phyloP scores from a whole-genome alignment of 2,329 filamentous ascomycete species.

The Trichoderma sp. region DNA sequence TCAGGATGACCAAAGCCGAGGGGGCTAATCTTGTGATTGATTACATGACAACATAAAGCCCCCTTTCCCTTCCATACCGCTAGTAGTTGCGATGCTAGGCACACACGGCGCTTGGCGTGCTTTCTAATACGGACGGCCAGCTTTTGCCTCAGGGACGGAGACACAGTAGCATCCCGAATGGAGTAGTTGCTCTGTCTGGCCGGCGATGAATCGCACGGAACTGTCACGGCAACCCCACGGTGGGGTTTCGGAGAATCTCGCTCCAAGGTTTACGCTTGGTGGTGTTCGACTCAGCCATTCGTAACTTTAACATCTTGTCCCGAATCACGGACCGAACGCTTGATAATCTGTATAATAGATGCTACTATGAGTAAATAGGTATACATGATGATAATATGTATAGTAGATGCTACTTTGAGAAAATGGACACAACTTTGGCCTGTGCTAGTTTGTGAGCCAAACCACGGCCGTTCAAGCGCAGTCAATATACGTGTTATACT shows the following conservation, averaged over 20 bases:
- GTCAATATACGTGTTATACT: not conserved
- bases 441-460: too few species aligned
- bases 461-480: too few species aligned
- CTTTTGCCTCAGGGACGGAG: not conserved
- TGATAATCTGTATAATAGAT: not conserved
- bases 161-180: not conserved
- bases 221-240: slow-evolving; percentile 17
- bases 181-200: not conserved
- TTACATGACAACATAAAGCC: not conserved
- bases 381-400: too few species aligned
- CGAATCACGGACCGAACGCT: not conserved
- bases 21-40: not conserved
- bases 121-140: not conserved
- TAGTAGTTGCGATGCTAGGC: not conserved
- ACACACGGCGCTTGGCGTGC: not conserved
- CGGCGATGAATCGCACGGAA: not conserved
- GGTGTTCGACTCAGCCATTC: not conserved
- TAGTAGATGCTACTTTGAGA: too few species aligned
- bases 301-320: not conserved
- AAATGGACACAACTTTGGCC: not conserved
- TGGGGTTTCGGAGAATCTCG: slow-evolving; percentile 18
- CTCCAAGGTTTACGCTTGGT: not conserved
- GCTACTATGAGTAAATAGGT: not conserved
- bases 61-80: not conserved
- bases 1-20: not conserved